Evolutionary conservation across 441 rosid species (phyloP), one percentile per base, ranked within the genome.

Genomic region (Omphalea diandra): DNA sequence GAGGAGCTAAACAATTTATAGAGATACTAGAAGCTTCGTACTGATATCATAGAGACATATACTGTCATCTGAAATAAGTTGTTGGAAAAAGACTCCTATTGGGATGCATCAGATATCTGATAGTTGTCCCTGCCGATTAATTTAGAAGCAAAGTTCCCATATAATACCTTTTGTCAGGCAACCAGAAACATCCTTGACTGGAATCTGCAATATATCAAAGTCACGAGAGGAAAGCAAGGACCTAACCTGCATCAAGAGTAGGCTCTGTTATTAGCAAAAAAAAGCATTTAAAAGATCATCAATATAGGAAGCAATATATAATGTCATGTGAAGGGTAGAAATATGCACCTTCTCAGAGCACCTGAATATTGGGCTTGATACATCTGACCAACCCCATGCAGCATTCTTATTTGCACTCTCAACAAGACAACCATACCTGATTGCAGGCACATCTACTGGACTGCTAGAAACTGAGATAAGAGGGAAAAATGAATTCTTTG

Each of bases 391-490:
- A 69, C 67, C 75, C 97, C 96, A 94, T 35, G 77, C 46, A 35
- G 71, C 65, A 79, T 63, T 78, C 68, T 85, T 64, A 69, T 69
- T 74, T 63, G 77, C 75, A 71, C 83, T 80, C 47, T 82, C 70
- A 63, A 63, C 74, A 72, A 82, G 85, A 80, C 64, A 80, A 38
- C 97, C 98, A 57, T 89, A 90, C 79, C 80, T 87, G 73, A 94
- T 82, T 69, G 81, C 77, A 64, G 98, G 97, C 80, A 90, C 71
- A 80, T 79, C 87, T 57, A 86, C 75, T 40, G 91, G 98, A 79
- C 96, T 94, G 90, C 99, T 92, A 65, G 82, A 88, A 65, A 89
- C 98, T 94, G 75, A 74, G 66, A 54, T 61, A 61, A 63, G 52
- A 60, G 11, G 10, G n/a, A 64, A 71, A 32, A 65, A 18, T 10